Evolutionary conservation across 2,329 filamentous ascomycete genomes (phyloP), one percentile per base, ranked within the genome.

Genomic region (Fusarium clavum): DNA sequence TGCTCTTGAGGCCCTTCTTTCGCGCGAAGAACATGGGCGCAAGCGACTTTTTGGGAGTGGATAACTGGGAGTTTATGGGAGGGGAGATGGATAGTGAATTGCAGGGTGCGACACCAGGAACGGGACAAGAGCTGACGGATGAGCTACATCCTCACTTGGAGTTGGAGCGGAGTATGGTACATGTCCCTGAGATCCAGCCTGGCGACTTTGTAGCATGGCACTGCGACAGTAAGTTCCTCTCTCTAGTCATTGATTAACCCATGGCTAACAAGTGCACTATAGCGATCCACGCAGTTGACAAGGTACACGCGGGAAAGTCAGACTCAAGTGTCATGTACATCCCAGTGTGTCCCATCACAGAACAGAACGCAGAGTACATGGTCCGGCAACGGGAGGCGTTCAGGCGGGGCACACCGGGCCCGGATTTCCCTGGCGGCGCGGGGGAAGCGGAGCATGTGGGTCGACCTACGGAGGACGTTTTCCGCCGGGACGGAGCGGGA

Each of bases 261-360:
- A 11, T 18, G 4, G 11, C 65, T 74, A 55, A 73, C 59, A 10
- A 10, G 1, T 12, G 3, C 27, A 80, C 1, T 13, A 4, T 29
- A 80, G 85, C 82, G 6, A 91, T 97, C 51, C 94, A 97, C 77
- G 88, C 93, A 0, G 94, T 98, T 1, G 94, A 98, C 81, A 90
- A 88, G 70, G 84, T 90, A 2, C 94, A 98, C 77, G 80, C 79
- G 2, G 95, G 94, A 3, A 84, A 81, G 3, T 79, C 83, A 0
- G 94, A 98, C 78, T 94, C 92, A 0, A 94, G 91, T 72, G 94
- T 97, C 0, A 76, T 98, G 64, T 98, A 98, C 75, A 97, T 98
- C 58, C 94, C 94, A 0, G 90, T 93, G 0, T 96, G 92, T 57
- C 94, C 94, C 0, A 85, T 94, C 30, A 97, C 94, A 1, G 87